Evolutionary conservation across 345 rosid genomes (phyloP).

Genomic region (Brassica rapa): DNA sequence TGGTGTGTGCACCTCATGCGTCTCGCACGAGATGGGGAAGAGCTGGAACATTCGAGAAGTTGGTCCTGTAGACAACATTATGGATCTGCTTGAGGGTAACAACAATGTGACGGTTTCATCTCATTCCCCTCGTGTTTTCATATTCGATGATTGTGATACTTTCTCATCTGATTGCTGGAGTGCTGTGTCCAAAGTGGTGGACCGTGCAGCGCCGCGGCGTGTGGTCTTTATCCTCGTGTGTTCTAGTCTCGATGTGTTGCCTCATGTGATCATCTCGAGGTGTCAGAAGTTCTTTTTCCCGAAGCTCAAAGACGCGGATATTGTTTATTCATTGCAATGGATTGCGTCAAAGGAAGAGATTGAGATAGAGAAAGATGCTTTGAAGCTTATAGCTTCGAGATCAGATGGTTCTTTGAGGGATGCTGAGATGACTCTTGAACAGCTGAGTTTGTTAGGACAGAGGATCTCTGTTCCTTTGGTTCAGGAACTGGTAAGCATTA

Average conservation of each 20-base stretch:
- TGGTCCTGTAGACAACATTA: slow-evolving; percentile 66
- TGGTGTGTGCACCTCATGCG: slow-evolving; percentile 77
- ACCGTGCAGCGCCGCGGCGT: slow-evolving; percentile 72
- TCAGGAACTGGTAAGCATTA: slow-evolving; percentile 78
- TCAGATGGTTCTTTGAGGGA: slow-evolving; percentile 98
- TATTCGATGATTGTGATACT: slow-evolving; percentile 88
- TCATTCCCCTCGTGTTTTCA: slow-evolving; percentile 67
- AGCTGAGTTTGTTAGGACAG: slow-evolving; percentile 87
- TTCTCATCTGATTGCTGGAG: slow-evolving; percentile 82
- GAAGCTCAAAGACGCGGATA: slow-evolving; percentile 88
- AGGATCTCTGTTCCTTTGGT: slow-evolving; percentile 80
- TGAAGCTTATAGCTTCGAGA: slow-evolving; percentile 91
- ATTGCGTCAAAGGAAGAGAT: slow-evolving; percentile 80
- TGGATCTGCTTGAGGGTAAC: slow-evolving; percentile 69
- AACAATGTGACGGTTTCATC: slow-evolving; percentile 42
- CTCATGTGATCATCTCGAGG: slow-evolving; percentile 90
- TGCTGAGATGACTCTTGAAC: slow-evolving; percentile 98
- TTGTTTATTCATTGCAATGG: slow-evolving; percentile 74
- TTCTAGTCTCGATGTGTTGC: slow-evolving; percentile 88
- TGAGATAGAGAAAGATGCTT: slow-evolving; percentile 82
- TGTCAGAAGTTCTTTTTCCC: slow-evolving; percentile 99
- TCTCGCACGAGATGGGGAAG: slow-evolving; percentile 75
- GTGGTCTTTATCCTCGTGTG: slow-evolving; percentile 86
- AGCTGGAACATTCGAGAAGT: slow-evolving; percentile 76
- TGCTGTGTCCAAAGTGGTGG: slow-evolving; percentile 78